Conservation (phyloP, 2,329 filamentous ascomycete species). For the Curvularia sp. region DNA sequence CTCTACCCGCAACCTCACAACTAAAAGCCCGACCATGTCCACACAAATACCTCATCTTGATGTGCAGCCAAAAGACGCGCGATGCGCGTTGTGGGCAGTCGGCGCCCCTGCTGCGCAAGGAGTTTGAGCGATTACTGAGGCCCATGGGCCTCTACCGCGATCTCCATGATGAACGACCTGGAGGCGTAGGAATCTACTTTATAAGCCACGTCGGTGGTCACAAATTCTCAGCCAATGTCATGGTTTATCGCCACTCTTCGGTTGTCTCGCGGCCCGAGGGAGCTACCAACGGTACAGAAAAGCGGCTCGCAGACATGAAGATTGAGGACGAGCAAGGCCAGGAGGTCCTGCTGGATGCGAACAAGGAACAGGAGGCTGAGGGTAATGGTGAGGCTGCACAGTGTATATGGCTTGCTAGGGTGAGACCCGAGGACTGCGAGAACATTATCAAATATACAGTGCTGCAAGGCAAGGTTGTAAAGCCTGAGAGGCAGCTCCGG, state of each 20-base stretch:
- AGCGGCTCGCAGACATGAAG: conserved; percentile 49
- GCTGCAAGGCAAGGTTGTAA: conserved; percentile 90
- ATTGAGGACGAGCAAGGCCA: conserved; percentile 50
- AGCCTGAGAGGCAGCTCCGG: conserved; percentile 82
- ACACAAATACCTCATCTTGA: conserved; percentile 84
- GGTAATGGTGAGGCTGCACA: conserved; percentile 67
- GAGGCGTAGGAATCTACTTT: conserved; percentile 94
- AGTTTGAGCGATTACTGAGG: conserved; percentile 87
- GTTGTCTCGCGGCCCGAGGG: conserved; percentile 28
- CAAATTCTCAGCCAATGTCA: conserved; percentile 94
- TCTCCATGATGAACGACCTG: conserved; percentile 83
- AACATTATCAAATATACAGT: conserved; percentile 89
- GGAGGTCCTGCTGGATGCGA: conserved; percentile 40
- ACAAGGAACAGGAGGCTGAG: conserved; percentile 49
- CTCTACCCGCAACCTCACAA: conserved; percentile 41
- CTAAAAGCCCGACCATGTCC: conserved; percentile 72
- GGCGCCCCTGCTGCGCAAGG: conserved; percentile 84
- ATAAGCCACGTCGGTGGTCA: conserved; percentile 96
- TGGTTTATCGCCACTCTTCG: conserved; percentile 76
- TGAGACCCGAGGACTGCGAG: conserved; percentile 88
- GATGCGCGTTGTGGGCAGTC: conserved; percentile 95
- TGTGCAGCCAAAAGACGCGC: conserved; percentile 93
- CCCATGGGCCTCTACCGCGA: conserved; percentile 86
- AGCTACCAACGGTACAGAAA: conserved; percentile 36
- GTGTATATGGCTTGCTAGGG: conserved; percentile 90